Evolutionary conservation across 305 asterid species (phyloP).

Genomic region (Fraxinus paxiana): DNA sequence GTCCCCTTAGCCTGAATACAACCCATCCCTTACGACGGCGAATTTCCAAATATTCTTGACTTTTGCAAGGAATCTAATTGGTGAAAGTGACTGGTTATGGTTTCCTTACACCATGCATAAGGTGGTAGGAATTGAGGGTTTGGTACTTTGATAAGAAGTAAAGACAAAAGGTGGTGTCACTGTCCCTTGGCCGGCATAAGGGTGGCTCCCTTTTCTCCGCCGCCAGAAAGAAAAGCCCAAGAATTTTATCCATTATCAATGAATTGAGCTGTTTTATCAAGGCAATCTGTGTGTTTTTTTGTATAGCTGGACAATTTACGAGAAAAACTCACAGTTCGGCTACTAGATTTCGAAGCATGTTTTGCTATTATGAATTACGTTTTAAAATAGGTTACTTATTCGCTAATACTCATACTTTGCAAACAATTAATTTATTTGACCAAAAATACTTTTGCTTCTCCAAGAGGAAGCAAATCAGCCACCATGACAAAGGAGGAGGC

Average conservation of each 20-base stretch:
- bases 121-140: conserved; percentile 12
- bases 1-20: conserved; percentile 39
- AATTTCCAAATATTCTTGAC: conserved; percentile 25
- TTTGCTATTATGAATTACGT: not conserved
- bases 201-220: conserved; percentile 34
- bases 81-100: conserved; percentile 17
- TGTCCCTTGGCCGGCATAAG: conserved; percentile 35
- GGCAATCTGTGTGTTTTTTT: not conserved
- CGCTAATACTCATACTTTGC: not conserved
- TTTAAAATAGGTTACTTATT: not conserved
- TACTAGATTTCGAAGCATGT: not conserved
- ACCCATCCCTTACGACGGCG: conserved; percentile 48
- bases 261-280: conserved; percentile 25
- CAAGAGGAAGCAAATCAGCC: not conserved
- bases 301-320: conserved; percentile 4
- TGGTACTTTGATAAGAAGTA: conserved; percentile 8
- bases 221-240: conserved; percentile 13
- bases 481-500: not conserved
- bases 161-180: conserved; percentile 28
- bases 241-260: conserved; percentile 29
- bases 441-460: not conserved
- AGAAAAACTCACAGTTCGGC: conserved; percentile 5
- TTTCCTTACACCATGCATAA: not conserved
- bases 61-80: conserved; percentile 20
- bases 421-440: not conserved